A percentile compares a stretch with the other conserved stretches of the same genome.
Evolutionary conservation across 768 basidiomycete species (phyloP).

Genomic region (Rhizopogon roseolus): DNA sequence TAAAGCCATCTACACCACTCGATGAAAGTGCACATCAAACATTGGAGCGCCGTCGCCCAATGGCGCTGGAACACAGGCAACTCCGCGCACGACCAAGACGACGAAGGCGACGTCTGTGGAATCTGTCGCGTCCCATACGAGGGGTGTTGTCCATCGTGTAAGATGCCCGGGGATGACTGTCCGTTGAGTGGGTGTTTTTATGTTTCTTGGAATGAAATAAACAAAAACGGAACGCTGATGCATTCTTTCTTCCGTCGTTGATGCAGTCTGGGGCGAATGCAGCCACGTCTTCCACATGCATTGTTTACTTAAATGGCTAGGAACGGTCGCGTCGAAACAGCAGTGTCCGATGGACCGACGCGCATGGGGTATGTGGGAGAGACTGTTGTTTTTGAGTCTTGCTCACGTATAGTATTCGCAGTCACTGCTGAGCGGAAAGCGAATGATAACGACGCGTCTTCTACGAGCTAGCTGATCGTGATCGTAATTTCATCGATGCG

Average conservation of each 20-base stretch:
- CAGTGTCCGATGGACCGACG: slow-evolving; percentile 99
- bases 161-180: slow-evolving; percentile 95
- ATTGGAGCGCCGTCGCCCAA: slow-evolving; percentile 84
- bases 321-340: slow-evolving; percentile 82
- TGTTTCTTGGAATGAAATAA: background rate
- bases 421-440: slow-evolving; percentile 54
- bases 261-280: slow-evolving; percentile 95
- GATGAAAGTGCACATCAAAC: slow-evolving; percentile 83
- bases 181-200: slow-evolving; percentile 63
- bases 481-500: too few relatives aligned
- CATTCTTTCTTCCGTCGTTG: too few relatives aligned
- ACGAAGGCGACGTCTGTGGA: slow-evolving; percentile 69
- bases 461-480: background rate
- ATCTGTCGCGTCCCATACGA: slow-evolving; percentile 92
- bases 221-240: too few relatives aligned
- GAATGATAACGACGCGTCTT: slow-evolving; percentile 7
- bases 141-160: slow-evolving; percentile 93
- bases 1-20: too few relatives aligned
- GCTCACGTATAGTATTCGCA: background rate
- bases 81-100: slow-evolving; percentile 25
- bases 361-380: slow-evolving; percentile 65
- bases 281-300: slow-evolving; percentile 99
- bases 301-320: slow-evolving; percentile 94
- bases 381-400: background rate
- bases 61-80: slow-evolving; percentile 76